Conservation (phyloP, 2,329 filamentous ascomycete species). For the Fusarium domesticum region DNA sequence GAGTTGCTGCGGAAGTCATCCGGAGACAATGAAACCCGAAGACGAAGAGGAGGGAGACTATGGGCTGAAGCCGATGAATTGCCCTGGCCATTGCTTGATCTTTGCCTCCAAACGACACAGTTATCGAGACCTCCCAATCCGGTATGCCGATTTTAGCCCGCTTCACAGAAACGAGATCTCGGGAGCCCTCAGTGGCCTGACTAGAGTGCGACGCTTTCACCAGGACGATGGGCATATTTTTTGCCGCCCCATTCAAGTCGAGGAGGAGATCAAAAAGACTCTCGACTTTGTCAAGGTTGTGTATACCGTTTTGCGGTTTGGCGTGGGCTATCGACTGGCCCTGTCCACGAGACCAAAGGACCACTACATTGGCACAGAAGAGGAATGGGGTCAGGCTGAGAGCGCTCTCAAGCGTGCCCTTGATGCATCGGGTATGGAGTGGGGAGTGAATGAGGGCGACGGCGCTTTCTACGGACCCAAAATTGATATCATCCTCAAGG, state of each 20-base stretch:
- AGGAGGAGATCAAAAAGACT: constrained; percentile 69
- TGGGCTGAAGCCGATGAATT: constrained; percentile 91
- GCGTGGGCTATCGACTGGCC: constrained; percentile 66
- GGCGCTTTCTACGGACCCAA: constrained; percentile 91
- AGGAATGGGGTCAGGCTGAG: constrained; percentile 56
- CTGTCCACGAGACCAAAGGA: constrained; percentile 75
- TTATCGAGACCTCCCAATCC: constrained; percentile 77
- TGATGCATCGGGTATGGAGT: constrained; percentile 68
- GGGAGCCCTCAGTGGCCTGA: constrained; percentile 76
- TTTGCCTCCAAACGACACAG: constrained; percentile 71
- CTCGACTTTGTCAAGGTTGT: constrained; percentile 71
- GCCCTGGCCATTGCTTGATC: constrained; percentile 81
- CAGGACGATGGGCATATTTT: constrained; percentile 93
- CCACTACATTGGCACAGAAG: constrained; percentile 71
- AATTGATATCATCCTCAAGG: constrained; percentile 80
- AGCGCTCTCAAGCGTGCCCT: constrained; percentile 39
- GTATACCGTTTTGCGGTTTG: constrained; percentile 67
- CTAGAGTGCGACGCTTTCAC: constrained; percentile 80
- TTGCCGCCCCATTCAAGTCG: constrained; percentile 73
- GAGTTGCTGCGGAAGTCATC: constrained; percentile 34
- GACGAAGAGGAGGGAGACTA: constrained; percentile 69
- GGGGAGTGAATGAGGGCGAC: constrained; percentile 75
- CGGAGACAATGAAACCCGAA: constrained; percentile 22
- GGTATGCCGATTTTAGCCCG: constrained; percentile 83
- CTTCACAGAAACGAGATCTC: constrained; percentile 86